Percentiles rank a stretch among this genome's conserved stretches.
Conservation (phyloP, 192 early-diverging fungal species). For the Backusella luteola region DNA sequence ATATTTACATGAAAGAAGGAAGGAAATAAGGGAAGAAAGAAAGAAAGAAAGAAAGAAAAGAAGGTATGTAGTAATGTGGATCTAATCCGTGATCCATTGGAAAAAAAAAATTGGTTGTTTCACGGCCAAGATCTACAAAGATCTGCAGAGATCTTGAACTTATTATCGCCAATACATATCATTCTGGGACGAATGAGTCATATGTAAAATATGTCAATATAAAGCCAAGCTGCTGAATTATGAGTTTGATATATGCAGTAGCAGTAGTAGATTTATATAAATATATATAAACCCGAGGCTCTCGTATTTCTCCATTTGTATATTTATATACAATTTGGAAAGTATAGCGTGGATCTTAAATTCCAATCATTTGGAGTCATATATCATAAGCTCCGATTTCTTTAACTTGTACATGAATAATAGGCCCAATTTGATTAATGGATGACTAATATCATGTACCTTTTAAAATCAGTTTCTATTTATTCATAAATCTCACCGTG, state of each 20-base stretch:
- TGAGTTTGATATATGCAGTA: neutral
- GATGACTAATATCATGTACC: neutral
- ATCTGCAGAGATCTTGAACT: neutral
- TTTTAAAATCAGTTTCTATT: neutral
- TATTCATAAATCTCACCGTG: neutral
- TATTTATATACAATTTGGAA: neutral
- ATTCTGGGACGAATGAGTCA: neutral
- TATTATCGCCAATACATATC: neutral
- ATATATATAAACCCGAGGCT: neutral
- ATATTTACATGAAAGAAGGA: neutral
- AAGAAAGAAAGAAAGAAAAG: neutral
- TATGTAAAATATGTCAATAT: neutral
- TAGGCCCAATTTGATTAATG: neutral
- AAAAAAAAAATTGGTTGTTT: neutral
- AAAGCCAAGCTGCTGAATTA: neutral
- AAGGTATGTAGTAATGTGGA: neutral
- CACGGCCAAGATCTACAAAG: neutral
- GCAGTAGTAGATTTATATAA: neutral
- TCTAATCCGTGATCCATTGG: neutral
- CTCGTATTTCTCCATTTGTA: neutral
- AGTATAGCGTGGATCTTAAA: neutral
- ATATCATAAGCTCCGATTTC: neutral
- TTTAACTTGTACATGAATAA: conserved; percentile 1
- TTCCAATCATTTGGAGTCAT: neutral
- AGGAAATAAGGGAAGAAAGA: neutral